phyloP scores from a whole-genome alignment of 169 alveolate species.

The Plasmodium billcollinsi region DNA sequence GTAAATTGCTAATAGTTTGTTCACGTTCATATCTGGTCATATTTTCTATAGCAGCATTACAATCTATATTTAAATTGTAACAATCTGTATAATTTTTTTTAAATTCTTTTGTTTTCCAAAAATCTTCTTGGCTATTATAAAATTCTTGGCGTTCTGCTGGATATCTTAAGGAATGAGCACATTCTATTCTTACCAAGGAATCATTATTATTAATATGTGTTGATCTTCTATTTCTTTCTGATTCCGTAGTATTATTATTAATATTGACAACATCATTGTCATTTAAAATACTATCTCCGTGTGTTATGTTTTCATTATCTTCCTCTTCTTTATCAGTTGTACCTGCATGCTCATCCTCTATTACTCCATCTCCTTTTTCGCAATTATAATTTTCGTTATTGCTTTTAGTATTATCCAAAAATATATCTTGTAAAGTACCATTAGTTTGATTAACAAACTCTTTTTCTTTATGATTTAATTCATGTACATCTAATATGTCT shows the following conservation, averaged over 20 bases:
- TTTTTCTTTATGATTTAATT: too few relatives aligned
- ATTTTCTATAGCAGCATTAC: background rate
- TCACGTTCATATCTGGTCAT: background rate
- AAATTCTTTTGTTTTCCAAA: too few relatives aligned
- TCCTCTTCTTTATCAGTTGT: background rate
- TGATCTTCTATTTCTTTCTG: background rate
- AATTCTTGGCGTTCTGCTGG: too few relatives aligned
- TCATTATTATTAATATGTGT: background rate
- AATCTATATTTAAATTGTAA: background rate
- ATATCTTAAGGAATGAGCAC: too few relatives aligned
- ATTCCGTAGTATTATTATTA: background rate
- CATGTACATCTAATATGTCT: too few relatives aligned
- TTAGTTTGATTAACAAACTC: too few relatives aligned
- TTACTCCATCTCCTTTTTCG: background rate
- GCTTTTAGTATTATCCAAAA: background rate
- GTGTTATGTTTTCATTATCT: background rate
- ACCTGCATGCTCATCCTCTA: background rate
- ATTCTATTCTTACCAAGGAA: background rate
- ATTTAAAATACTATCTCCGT: background rate
- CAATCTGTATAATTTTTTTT: background rate
- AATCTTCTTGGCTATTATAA: too few relatives aligned
- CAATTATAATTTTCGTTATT: background rate
- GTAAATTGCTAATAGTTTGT: slow-evolving; percentile 14
- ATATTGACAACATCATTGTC: background rate
- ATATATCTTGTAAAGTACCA: too few relatives aligned